phyloP scores from a whole-genome alignment of 352 stramenopile species.

The Elongisporangium anandrum region DNA sequence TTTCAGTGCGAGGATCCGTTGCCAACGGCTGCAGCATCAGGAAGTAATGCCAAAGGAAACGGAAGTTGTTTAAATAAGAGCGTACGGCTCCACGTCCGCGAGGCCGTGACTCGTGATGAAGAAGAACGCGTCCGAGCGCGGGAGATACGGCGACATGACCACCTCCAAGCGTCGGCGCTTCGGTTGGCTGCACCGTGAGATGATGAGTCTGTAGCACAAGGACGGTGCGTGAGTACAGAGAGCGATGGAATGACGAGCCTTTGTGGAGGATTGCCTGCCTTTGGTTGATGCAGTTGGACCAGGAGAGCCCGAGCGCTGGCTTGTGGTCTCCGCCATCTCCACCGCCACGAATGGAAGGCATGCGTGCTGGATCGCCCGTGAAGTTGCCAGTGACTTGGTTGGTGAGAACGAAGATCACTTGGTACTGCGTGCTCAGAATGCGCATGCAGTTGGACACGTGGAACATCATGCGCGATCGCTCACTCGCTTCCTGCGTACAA shows the following conservation, averaged over 20 bases:
- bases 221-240: background rate
- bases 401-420: conserved; percentile 66
- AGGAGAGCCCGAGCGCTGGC: conserved; percentile 69
- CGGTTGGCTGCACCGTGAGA: conserved; percentile 25
- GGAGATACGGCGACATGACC: conserved; percentile 52
- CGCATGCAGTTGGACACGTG: conserved; percentile 81
- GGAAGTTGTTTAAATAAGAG: background rate
- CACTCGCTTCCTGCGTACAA: conserved; percentile 60
- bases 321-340: conserved; percentile 24
- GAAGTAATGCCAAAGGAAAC: background rate
- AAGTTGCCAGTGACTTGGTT: conserved; percentile 83
- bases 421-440: conserved; percentile 75
- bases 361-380: conserved; percentile 10
- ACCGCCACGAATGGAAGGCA: background rate
- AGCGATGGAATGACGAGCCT: background rate
- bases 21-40: background rate
- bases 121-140: conserved; percentile 32
- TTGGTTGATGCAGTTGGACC: conserved; percentile 85
- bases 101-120: conserved; percentile 55
- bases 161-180: conserved; percentile 35
- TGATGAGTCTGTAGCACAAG: conserved; percentile 39
- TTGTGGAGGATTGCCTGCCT: conserved; percentile 24
- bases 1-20: background rate
- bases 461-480: conserved; percentile 76
- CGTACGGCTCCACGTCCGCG: background rate